These are phyloP conservation scores for Viridothelium virens DNA, from an alignment of 495 filamentous ascomycete genomes.

Conservation along the genomic window DNA sequence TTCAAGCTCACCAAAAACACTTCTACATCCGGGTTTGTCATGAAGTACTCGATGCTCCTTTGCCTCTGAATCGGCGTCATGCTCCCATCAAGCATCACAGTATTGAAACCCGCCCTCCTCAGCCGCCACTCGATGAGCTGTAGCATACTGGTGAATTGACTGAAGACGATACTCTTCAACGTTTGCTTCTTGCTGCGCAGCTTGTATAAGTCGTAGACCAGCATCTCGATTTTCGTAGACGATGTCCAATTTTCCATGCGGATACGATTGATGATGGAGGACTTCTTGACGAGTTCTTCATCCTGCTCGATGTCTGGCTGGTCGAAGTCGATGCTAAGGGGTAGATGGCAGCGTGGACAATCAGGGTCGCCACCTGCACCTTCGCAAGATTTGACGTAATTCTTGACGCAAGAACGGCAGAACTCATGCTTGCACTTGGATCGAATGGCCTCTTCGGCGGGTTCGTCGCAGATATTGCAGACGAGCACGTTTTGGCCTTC, in stretches of 20 bases:
- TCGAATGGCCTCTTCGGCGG: conserved; percentile 86
- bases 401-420: conserved; percentile 80
- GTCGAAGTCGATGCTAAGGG: conserved; percentile 81
- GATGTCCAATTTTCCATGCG: conserved; percentile 97
- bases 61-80: conserved; percentile 92
- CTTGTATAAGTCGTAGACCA: conserved; percentile 86
- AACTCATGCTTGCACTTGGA: conserved; percentile 92
- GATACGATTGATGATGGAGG: conserved; percentile 93
- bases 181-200: conserved; percentile 83
- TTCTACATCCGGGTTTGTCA: conserved; percentile 85
- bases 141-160: conserved; percentile 64
- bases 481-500: conserved; percentile 86
- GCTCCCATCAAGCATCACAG: conserved; percentile 91
- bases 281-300: conserved; percentile 74
- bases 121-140: conserved; percentile 91
- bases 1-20: conserved; percentile 93
- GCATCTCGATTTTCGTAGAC: conserved; percentile 93
- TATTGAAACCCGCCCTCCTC: conserved; percentile 88
- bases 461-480: conserved; percentile 90
- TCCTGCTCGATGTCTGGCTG: conserved; percentile 90
- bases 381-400: conserved; percentile 68
- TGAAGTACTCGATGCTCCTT: conserved; percentile 87
- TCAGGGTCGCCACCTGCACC: conserved; percentile 53
- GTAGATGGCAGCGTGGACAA: conserved; percentile 87
- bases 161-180: conserved; percentile 76